A percentile compares a stretch with the other conserved stretches of the same genome.
Evolutionary conservation across 2,329 filamentous ascomycete genomes (phyloP).

Genomic region (Aspergillus fijiensis): DNA sequence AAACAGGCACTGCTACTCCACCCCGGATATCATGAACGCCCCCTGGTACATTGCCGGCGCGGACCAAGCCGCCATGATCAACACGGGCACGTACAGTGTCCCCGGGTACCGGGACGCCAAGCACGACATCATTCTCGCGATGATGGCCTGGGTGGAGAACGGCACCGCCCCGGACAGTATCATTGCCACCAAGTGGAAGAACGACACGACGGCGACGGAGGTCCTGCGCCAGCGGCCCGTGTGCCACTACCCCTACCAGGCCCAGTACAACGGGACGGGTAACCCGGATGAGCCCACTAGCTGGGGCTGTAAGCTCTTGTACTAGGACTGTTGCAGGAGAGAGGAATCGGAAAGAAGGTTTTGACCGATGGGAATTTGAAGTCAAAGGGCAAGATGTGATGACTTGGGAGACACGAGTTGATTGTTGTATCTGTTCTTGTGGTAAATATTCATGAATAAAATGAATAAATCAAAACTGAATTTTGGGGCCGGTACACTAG

Average conservation of each 20-base stretch:
- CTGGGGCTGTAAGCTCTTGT: not conserved
- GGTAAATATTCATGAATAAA: too few species aligned
- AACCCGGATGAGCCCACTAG: not conserved
- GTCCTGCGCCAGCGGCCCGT: not conserved
- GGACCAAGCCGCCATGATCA: conserved; percentile 1
- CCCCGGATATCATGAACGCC: not conserved
- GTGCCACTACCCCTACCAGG: not conserved
- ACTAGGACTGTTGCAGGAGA: not conserved
- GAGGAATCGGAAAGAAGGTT: too few species aligned
- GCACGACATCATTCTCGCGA: conserved; percentile 18
- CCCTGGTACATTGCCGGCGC: conserved; percentile 9
- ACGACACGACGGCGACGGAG: not conserved
- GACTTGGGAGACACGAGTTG: too few species aligned
- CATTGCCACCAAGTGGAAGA: conserved; percentile 15
- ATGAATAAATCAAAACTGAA: too few species aligned
- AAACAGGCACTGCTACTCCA: conserved; percentile 1
- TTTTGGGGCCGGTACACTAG: too few species aligned
- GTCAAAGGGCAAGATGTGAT: too few species aligned
- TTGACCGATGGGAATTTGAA: too few species aligned
- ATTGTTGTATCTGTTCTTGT: too few species aligned
- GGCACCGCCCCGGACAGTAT: conserved; percentile 15
- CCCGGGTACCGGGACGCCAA: conserved; percentile 11
- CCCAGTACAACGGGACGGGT: not conserved
- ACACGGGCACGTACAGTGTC: conserved; percentile 3
- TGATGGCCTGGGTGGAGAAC: conserved; percentile 23